A percentile compares a stretch with the other conserved stretches of the same genome.
phyloP scores from a whole-genome alignment of 139 green algal species.

The Auxenochlorella pyrenoidosa region DNA sequence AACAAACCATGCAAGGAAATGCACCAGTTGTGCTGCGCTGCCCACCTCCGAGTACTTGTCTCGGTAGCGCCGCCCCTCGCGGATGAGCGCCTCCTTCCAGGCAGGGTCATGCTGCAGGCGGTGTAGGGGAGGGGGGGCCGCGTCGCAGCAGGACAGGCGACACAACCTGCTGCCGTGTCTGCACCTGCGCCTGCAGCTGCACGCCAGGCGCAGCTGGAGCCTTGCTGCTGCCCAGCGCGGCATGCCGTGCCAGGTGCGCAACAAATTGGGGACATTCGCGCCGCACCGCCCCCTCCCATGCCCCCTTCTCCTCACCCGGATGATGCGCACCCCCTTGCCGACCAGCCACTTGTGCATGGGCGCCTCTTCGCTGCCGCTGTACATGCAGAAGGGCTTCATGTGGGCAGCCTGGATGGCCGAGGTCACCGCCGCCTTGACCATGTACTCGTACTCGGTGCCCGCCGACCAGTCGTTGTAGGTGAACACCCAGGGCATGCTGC shows the following conservation, averaged over 20 bases:
- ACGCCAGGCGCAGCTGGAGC: neutral
- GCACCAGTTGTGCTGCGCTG: too few relatives aligned
- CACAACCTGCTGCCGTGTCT: too few relatives aligned
- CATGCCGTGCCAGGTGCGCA: neutral
- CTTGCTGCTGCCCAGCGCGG: neutral
- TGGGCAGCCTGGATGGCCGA: neutral
- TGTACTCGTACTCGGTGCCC: conserved; percentile 29
- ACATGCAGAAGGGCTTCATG: conserved; percentile 32
- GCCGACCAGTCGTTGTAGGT: conserved; percentile 35
- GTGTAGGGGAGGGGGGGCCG: too few relatives aligned
- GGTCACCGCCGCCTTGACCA: conserved; percentile 23
- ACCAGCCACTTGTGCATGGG: conserved; percentile 19
- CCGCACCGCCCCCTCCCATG: neutral
- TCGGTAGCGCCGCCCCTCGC: conserved; percentile 10
- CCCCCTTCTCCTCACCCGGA: neutral
- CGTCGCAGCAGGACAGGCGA: too few relatives aligned
- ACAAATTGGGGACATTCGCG: too few relatives aligned
- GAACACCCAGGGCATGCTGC: conserved; percentile 34
- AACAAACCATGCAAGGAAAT: too few relatives aligned
- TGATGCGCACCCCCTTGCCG: conserved; percentile 11
- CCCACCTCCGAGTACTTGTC: neutral
- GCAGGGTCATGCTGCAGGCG: neutral
- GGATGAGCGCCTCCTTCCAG: conserved; percentile 6
- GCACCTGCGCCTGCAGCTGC: neutral
- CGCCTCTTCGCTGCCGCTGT: neutral